Base-by-base conservation (phyloP, 495 filamentous ascomycete genomes). In the Baudoinia panamericana region DNA sequence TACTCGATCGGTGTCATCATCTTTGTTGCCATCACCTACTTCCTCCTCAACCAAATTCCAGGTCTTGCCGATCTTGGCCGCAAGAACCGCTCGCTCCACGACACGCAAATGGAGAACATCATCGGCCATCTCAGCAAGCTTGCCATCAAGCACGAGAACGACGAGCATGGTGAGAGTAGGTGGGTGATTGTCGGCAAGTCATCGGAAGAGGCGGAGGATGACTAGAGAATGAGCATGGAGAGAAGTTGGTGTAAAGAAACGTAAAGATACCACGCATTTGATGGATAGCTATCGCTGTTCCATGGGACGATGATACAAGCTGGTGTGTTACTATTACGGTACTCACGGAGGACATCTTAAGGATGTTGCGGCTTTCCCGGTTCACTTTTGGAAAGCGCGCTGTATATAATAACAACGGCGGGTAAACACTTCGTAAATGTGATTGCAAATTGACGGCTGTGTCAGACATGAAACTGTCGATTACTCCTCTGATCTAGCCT, bases 21-120 rank as follows among this genome's bases (percentile, higher is more conserved):
- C 58, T 71, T 84, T 64, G 76, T 82, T 55, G 80, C 80, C 43
- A 78, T 84, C 49, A 70, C 80, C 54, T 84, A 86, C 68, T 80
- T 73, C 64, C 55, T 79, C 53, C 69, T 86, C 57, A 79, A 76
- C 64, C 63, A 69, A 53, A 70, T 82, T 54, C 61, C 67, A 34
- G 72, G 62, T 62, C 70, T 84, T 39, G 72, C 82, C 66, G 78
- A 83, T 63, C 76, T 86, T 45, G 81, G 81, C 56, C 77, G 81
- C 59, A 78, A 80, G 73, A 78, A 75, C 68, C 73, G 81, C 57
- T 76, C 68, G 58, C 68, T 67, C 50, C 71, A 72, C 50, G 80
- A 86, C 59, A 80, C 78, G 56, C 66, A 76, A 57, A 78, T 84
- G 63, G 81, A 86, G 76, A 84, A 86, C 65, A 76, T 82, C 62